Evolutionary conservation across 2,329 filamentous ascomycete genomes (phyloP).

Genomic region (Aspergillus alliaceus): DNA sequence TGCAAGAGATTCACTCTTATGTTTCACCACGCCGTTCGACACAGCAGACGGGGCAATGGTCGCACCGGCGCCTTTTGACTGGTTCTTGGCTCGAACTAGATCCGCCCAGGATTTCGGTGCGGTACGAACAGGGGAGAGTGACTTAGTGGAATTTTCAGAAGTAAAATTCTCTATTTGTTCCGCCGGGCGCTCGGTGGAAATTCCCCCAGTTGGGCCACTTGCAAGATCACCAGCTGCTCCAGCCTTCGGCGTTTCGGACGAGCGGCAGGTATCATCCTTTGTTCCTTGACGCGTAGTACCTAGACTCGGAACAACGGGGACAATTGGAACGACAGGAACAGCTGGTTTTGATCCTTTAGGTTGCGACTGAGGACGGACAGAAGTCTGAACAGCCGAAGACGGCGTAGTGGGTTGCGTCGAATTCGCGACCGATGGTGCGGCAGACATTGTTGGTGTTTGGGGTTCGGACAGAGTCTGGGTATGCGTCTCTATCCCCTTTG

Average conservation of each 20-base stretch:
- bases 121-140: constrained; percentile 42
- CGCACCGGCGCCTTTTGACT: constrained; percentile 30
- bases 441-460: constrained; percentile 60
- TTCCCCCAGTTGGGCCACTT: constrained; percentile 8
- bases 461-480: constrained; percentile 41
- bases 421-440: constrained; percentile 57
- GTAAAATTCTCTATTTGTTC: constrained; percentile 1
- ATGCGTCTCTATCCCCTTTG: constrained; percentile 17
- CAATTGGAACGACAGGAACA: constrained; percentile 51
- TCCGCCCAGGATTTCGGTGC: constrained; percentile 69
- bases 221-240: constrained; percentile 7
- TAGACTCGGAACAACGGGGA: constrained; percentile 43
- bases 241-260: constrained; percentile 37
- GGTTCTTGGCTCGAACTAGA: constrained; percentile 57
- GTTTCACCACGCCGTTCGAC: constrained; percentile 43
- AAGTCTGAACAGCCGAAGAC: constrained; percentile 48
- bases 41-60: constrained; percentile 26
- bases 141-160: constrained; percentile 38
- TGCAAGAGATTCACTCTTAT: constrained; percentile 64
- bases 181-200: constrained; percentile 4
- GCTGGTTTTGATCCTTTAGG: constrained; percentile 36
- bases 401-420: constrained; percentile 58
- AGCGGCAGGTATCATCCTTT: constrained; percentile 34
- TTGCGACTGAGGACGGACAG: constrained; percentile 33
- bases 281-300: constrained; percentile 34